Evolutionary conservation across 306 rosid genomes (phyloP).

Genomic region (Cicer bijugum): DNA sequence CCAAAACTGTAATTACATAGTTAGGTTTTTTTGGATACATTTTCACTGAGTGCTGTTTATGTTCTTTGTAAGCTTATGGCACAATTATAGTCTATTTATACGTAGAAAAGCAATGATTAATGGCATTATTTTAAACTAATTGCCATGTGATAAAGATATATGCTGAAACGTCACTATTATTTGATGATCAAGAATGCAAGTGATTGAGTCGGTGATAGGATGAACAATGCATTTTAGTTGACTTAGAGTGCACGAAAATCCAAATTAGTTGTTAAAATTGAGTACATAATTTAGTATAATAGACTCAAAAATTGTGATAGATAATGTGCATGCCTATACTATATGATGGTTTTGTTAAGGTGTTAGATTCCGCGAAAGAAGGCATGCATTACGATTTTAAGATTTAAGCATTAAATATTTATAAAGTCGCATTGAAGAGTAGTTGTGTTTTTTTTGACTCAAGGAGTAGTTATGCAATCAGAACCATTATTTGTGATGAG

Average conservation of each 20-base stretch:
- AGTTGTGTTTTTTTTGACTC: constrained; percentile 2
- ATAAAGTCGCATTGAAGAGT: constrained; percentile 36
- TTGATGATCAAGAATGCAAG: constrained; percentile 36
- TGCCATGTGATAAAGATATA: constrained; percentile 46
- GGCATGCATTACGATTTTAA: constrained; percentile 37
- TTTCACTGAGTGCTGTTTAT: constrained; percentile 37
- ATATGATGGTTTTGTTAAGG: constrained; percentile 38
- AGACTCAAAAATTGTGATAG: constrained; percentile 25
- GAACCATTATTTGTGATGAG: constrained; percentile 30
- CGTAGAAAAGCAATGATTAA: constrained; percentile 3
- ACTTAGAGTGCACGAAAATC: constrained; percentile 57
- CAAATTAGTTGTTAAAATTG: constrained; percentile 50
- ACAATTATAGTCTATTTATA: constrained; percentile 45
- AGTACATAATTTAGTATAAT: constrained; percentile 40
- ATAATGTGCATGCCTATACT: constrained; percentile 39
- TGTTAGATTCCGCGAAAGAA: constrained; percentile 35
- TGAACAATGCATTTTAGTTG: constrained; percentile 40
- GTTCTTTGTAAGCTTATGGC: constrained; percentile 26
- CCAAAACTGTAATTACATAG: constrained; percentile 29
- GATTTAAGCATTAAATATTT: constrained; percentile 31
- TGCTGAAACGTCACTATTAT: constrained; percentile 43
- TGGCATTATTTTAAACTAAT: constrained; percentile 21
- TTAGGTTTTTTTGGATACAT: constrained; percentile 50
- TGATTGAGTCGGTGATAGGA: constrained; percentile 40
- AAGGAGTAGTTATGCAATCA: constrained; percentile 25